Base-by-base conservation (phyloP, 441 rosid genomes). In the Adansonia rubrostipa region DNA sequence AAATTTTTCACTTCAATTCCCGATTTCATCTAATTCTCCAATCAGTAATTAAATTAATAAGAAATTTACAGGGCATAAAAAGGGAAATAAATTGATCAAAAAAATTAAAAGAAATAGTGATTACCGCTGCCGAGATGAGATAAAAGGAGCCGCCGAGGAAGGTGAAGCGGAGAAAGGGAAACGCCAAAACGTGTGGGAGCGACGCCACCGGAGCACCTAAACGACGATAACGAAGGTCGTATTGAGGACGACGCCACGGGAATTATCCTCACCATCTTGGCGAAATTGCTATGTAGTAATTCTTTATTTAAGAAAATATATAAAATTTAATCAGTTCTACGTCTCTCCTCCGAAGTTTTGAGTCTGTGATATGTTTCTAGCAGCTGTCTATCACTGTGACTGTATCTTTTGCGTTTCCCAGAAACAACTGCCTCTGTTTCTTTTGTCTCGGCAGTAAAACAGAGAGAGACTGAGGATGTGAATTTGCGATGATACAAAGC, bases 201-300 rank as follows among this genome's bases (percentile, higher is more conserved):
- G 33, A 51, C 74, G 9, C 24, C 45, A 53, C 78, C 69, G 66
- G 85, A 84, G 83, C 81, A 64, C 63, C 81, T 80, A 83, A 88
- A 85, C 50, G 86, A 85, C 74, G 87, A 70, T 8, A 87, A 73
- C 2, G 96, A 88, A 68, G 97, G 95, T 75, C 91, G 86, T 79
- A 93, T 79, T 28, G 98, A 87, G 79, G 97, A 90, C 3, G 97
- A 90, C 1, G 95, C 92, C 93, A 91, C 88, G 58, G 95, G 92
- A 14, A 86, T 72, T 73, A 91, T 80, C 91, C 93, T 88, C 82
- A 87, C 91, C 91, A 84, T 90, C 75, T 61, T 14, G 40, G 15
- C 22, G 42, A 19, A 36, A 66, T 50, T 24, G 13, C 60, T 13
- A 60, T 60, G 1, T 24, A 10, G 40, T 61, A 61, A 61, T 61